Conservation (phyloP, 495 filamentous ascomycete genomes). For the Mytilinidion resinicola region DNA sequence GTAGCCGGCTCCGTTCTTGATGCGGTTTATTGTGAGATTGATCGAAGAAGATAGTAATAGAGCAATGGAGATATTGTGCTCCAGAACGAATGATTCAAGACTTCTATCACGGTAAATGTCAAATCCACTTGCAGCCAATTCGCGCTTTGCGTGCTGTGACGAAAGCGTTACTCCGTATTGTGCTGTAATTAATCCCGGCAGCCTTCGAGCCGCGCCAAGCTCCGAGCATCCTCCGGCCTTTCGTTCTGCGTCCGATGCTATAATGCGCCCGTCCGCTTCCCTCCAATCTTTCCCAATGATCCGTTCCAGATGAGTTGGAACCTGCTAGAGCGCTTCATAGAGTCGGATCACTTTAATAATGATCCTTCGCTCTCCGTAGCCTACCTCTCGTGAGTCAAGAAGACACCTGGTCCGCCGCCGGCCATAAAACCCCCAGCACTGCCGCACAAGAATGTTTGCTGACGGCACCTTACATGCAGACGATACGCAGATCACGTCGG, state of each 20-base stretch:
- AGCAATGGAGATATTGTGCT: too few species aligned
- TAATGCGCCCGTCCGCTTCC: not conserved
- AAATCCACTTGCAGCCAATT: not conserved
- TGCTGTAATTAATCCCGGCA: too few species aligned
- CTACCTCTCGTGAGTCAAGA: constrained; percentile 61
- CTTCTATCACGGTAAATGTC: too few species aligned
- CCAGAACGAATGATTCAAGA: too few species aligned
- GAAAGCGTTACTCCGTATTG: too few species aligned
- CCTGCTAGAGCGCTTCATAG: constrained; percentile 69
- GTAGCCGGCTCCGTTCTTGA: too few species aligned
- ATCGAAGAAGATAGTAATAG: too few species aligned
- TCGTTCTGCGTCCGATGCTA: not conserved
- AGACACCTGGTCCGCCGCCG: constrained; percentile 11
- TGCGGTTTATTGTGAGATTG: too few species aligned
- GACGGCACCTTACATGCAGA: constrained; percentile 35
- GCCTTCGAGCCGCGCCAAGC: not conserved
- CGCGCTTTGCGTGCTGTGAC: not conserved
- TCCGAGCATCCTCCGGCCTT: not conserved
- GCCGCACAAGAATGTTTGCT: constrained; percentile 9
- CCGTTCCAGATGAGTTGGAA: constrained; percentile 44
- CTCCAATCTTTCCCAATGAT: constrained; percentile 23
- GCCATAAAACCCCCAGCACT: constrained; percentile 1
- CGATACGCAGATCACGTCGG: constrained; percentile 78
- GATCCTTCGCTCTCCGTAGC: constrained; percentile 72
- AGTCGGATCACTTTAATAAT: constrained; percentile 77